Evolutionary conservation across 257 asterid species (phyloP).

Genomic region (Petunia axillaris): DNA sequence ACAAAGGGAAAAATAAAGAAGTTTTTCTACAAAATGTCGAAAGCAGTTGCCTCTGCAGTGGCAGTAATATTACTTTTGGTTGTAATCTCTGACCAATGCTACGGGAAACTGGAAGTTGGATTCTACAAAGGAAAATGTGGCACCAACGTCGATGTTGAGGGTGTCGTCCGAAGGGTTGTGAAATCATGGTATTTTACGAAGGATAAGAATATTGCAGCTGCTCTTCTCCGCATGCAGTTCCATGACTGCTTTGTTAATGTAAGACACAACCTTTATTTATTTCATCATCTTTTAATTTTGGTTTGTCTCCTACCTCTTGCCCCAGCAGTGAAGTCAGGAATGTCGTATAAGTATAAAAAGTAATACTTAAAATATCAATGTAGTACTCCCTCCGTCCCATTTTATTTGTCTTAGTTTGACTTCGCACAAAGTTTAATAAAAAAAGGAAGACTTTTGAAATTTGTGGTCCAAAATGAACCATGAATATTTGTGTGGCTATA

Average conservation of each 20-base stretch:
- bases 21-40: background rate
- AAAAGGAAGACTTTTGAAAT: too few species aligned
- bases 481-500: too few species aligned
- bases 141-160: slow-evolving; percentile 40
- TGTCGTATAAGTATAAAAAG: too few species aligned
- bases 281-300: background rate
- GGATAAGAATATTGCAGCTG: slow-evolving; percentile 47
- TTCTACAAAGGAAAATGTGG: slow-evolving; percentile 52
- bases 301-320: too few species aligned
- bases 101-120: slow-evolving; percentile 36
- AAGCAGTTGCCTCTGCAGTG: background rate
- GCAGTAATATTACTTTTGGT: background rate
- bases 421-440: too few species aligned
- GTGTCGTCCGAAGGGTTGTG: slow-evolving; percentile 29
- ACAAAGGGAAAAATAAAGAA: background rate
- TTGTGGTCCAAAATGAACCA: too few species aligned
- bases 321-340: too few species aligned
- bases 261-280: slow-evolving; percentile 22
- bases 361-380: too few species aligned
- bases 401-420: too few species aligned
- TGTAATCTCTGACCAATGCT: background rate
- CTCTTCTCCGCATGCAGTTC: slow-evolving; percentile 68
- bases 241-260: slow-evolving; percentile 69
- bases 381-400: too few species aligned
- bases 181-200: slow-evolving; percentile 16